phyloP scores from a whole-genome alignment of 208 protist species.

The Trichomonas gallinae region DNA sequence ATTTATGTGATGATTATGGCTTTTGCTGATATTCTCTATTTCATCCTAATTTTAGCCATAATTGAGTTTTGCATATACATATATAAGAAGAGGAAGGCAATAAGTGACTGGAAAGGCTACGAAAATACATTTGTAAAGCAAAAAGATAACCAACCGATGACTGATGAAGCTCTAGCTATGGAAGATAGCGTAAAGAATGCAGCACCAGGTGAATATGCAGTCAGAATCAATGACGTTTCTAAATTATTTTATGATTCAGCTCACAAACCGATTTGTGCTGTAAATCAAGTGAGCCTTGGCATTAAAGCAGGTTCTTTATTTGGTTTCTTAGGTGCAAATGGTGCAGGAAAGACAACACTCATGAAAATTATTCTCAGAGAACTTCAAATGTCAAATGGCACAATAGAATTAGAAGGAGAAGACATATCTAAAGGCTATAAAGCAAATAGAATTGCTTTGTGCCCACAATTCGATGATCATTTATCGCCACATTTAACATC shows the following conservation, averaged over 20 bases:
- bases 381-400: background rate
- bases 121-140: background rate
- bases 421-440: background rate
- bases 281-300: background rate
- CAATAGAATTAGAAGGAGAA: background rate
- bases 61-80: background rate
- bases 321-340: slow-evolving; percentile 37
- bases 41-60: background rate
- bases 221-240: background rate
- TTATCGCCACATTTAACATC: background rate
- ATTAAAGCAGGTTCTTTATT: background rate
- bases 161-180: background rate
- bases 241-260: background rate
- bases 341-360: slow-evolving; percentile 38
- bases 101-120: background rate
- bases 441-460: background rate
- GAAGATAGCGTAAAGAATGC: background rate
- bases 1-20: background rate
- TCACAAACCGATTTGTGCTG: background rate
- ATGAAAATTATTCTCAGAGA: slow-evolving; percentile 32
- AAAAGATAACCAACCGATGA: background rate
- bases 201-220: background rate
- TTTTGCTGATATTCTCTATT: background rate
- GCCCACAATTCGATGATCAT: background rate
- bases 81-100: background rate